Evolutionary conservation across 805 yeast genomes (phyloP).

Genomic region (Candida arabinofermentans): DNA sequence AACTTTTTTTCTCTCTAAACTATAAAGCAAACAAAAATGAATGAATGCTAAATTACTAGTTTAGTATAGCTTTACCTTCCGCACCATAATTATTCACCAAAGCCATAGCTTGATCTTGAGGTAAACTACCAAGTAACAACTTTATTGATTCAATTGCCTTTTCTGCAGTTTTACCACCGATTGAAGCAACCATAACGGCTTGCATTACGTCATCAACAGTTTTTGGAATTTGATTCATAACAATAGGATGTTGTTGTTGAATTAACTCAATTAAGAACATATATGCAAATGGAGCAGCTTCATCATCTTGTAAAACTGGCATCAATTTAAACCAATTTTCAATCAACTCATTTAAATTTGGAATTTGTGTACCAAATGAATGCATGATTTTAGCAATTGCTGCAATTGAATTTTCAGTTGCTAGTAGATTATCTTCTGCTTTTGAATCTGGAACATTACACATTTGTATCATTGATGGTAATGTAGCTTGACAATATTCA

Average conservation of each 20-base stretch:
- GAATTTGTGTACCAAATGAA: slow-evolving; percentile 51
- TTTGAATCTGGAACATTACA: slow-evolving; percentile 76
- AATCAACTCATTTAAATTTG: slow-evolving; percentile 59
- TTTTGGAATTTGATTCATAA: slow-evolving; percentile 48
- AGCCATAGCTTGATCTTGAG: slow-evolving; percentile 65
- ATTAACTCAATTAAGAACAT: slow-evolving; percentile 70
- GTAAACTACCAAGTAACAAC: slow-evolving; percentile 56
- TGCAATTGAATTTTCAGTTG: slow-evolving; percentile 82
- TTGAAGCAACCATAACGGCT: slow-evolving; percentile 64
- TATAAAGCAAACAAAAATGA: no score
- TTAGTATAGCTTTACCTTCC: slow-evolving; percentile 44
- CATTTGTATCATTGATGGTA: slow-evolving; percentile 72
- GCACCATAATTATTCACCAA: slow-evolving; percentile 60
- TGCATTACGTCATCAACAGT: slow-evolving; percentile 68
- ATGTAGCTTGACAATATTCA: slow-evolving; percentile 61
- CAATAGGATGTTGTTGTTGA: slow-evolving; percentile 58
- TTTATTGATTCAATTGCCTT: slow-evolving; percentile 60
- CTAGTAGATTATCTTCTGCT: slow-evolving; percentile 76
- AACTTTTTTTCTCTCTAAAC: no score
- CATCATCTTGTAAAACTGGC: slow-evolving; percentile 80
- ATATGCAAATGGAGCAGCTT: slow-evolving; percentile 84
- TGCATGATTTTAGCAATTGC: slow-evolving; percentile 83
- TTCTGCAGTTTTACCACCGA: slow-evolving; percentile 70
- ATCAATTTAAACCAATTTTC: slow-evolving; percentile 76
- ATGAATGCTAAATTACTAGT: not conserved